Evolutionary conservation across 305 asterid species (phyloP).

Genomic region (Fraxinus velutina): DNA sequence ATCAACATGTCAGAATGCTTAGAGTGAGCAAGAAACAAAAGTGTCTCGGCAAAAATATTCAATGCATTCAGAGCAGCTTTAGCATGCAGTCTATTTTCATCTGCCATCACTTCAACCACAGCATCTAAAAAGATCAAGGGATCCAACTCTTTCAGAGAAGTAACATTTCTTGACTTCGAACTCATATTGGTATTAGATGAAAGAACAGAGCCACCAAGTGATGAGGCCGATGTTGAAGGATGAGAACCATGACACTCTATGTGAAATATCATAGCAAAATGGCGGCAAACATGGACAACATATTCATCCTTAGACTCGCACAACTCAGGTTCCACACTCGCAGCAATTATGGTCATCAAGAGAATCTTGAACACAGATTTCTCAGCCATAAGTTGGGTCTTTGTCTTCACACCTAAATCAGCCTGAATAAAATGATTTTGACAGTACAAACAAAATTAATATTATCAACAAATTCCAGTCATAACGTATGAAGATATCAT

Average conservation of each 20-base stretch:
- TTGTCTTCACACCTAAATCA: conserved; percentile 98
- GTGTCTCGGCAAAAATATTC: conserved; percentile 74
- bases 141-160: conserved; percentile 91
- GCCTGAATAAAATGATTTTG: conserved; percentile 55
- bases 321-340: conserved; percentile 85
- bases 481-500: neutral
- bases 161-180: conserved; percentile 58
- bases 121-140: conserved; percentile 95
- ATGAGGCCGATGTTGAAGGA: conserved; percentile 42
- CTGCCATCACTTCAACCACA: conserved; percentile 84
- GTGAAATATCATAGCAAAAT: conserved; percentile 96
- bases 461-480: neutral
- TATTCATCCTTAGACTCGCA: conserved; percentile 81
- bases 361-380: conserved; percentile 92
- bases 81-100: conserved; percentile 85
- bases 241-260: conserved; percentile 60
- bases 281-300: conserved; percentile 75
- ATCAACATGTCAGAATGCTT: conserved; percentile 72
- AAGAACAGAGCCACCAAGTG: conserved; percentile 56
- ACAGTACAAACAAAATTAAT: conserved; percentile 15
- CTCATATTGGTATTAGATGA: conserved; percentile 51
- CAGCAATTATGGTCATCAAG: conserved; percentile 87
- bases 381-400: conserved; percentile 99
- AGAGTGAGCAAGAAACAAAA: conserved; percentile 82
- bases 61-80: conserved; percentile 88